Conservation (phyloP, 352 stramenopile genomes). For the Phytopythium ostracodes region DNA sequence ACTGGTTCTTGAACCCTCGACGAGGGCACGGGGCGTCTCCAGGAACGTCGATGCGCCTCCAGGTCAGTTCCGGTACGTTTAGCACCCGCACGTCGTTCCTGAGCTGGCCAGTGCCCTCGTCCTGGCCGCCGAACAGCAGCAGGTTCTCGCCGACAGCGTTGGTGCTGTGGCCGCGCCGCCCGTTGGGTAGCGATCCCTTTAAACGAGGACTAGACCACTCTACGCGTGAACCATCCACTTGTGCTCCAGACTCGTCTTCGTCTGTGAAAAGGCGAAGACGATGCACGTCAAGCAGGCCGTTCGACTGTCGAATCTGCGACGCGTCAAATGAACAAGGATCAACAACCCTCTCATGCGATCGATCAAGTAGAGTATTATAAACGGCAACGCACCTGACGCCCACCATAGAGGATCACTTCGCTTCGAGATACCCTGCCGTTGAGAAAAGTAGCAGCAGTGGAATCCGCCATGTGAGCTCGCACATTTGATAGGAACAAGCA, state of each 20-base stretch:
- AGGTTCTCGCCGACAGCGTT: conserved; percentile 49
- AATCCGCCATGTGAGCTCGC: not conserved
- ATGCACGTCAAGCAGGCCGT: conserved; percentile 51
- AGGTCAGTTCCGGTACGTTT: conserved; percentile 25
- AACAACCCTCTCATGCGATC: not conserved
- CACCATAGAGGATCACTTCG: conserved; percentile 61
- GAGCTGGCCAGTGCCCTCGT: conserved; percentile 37
- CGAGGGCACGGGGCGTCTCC: conserved; percentile 46
- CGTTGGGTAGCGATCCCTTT: conserved; percentile 31
- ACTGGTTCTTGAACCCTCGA: conserved; percentile 77
- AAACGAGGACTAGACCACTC: conserved; percentile 37
- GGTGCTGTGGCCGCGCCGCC: conserved; percentile 59
- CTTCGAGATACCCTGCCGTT: conserved; percentile 32
- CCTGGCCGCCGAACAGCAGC: conserved; percentile 63
- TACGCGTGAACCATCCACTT: conserved; percentile 12
- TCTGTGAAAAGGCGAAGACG: conserved; percentile 18
- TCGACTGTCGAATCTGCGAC: conserved; percentile 59
- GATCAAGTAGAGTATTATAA: too few species aligned
- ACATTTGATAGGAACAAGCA: too few species aligned
- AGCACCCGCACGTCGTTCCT: conserved; percentile 51
- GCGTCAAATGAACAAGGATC: not conserved
- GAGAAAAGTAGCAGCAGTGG: not conserved
- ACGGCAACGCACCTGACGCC: conserved; percentile 44
- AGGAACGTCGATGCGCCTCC: conserved; percentile 25
- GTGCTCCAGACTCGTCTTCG: conserved; percentile 2